phyloP scores from a whole-genome alignment of 179 eudicot species.

The Gypsophila paniculata region DNA sequence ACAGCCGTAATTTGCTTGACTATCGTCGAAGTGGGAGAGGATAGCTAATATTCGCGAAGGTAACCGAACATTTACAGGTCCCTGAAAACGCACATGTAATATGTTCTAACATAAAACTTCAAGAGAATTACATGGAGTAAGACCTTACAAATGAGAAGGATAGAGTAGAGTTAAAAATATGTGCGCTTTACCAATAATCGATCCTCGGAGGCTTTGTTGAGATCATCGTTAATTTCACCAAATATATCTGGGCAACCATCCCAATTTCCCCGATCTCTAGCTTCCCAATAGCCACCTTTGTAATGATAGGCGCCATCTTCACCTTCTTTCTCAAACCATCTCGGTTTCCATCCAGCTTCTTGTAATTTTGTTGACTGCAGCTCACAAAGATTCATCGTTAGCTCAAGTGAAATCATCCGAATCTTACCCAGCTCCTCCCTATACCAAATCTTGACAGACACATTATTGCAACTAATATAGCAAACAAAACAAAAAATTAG shows the following conservation, averaged over 20 bases:
- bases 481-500: background rate
- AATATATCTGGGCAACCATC: conserved; percentile 68
- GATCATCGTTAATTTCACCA: conserved; percentile 53
- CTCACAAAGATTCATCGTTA: background rate
- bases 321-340: conserved; percentile 68
- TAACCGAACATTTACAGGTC: background rate
- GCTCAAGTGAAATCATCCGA: background rate
- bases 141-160: background rate
- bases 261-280: conserved; percentile 61
- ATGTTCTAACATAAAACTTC: background rate
- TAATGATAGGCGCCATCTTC: conserved; percentile 63
- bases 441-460: background rate
- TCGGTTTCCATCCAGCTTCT: conserved; percentile 89
- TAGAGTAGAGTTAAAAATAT: background rate
- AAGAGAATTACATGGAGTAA: background rate
- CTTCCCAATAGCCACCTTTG: conserved; percentile 86
- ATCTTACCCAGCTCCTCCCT: background rate
- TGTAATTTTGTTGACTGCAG: conserved; percentile 76
- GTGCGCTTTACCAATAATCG: conserved; percentile 23
- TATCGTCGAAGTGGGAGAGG: background rate
- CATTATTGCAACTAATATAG: background rate
- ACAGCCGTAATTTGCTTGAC: background rate
- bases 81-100: background rate
- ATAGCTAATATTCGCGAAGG: background rate
- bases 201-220: conserved; percentile 7